Evolutionary conservation across 2,329 filamentous ascomycete species (phyloP).

Genomic region (Paracorniculantispora psalliotae): DNA sequence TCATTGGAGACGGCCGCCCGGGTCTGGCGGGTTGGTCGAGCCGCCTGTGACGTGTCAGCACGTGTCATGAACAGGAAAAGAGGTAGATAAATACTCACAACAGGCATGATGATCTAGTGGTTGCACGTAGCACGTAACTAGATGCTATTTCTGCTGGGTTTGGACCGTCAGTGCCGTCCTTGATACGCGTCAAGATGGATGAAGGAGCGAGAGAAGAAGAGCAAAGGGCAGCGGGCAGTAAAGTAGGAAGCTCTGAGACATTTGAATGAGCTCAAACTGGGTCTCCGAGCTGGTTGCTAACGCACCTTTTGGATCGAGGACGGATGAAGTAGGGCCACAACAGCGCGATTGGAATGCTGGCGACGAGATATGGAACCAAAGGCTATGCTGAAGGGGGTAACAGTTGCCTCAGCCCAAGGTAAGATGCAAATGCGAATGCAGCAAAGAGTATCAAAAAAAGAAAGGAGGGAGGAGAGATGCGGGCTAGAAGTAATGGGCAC

Average conservation of each 20-base stretch:
- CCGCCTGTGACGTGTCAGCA: conserved; percentile 35
- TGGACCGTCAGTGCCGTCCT: neutral
- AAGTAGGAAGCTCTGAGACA: conserved; percentile 27
- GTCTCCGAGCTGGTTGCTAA: conserved; percentile 22
- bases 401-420: conserved; percentile 22
- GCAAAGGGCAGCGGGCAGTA: conserved; percentile 13
- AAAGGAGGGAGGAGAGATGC: conserved; percentile 20
- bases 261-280: conserved; percentile 15
- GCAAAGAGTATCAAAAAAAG: conserved; percentile 13
- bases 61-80: neutral
- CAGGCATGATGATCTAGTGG: conserved; percentile 13
- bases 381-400: conserved; percentile 3
- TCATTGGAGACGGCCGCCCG: conserved; percentile 79
- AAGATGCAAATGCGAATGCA: conserved; percentile 17
- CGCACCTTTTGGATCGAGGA: conserved; percentile 31
- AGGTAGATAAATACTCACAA: conserved; percentile 1
- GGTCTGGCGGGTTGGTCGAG: conserved; percentile 56
- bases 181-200: conserved; percentile 6
- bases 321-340: conserved; percentile 28
- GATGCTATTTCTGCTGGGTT: conserved; percentile 7
- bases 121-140: conserved; percentile 11
- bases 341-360: conserved; percentile 34
- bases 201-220: neutral
- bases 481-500: conserved; percentile 15
- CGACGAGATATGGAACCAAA: conserved; percentile 20